phyloP scores from a whole-genome alignment of 192 early-diverging fungal species.

The Backusella australiensis region DNA sequence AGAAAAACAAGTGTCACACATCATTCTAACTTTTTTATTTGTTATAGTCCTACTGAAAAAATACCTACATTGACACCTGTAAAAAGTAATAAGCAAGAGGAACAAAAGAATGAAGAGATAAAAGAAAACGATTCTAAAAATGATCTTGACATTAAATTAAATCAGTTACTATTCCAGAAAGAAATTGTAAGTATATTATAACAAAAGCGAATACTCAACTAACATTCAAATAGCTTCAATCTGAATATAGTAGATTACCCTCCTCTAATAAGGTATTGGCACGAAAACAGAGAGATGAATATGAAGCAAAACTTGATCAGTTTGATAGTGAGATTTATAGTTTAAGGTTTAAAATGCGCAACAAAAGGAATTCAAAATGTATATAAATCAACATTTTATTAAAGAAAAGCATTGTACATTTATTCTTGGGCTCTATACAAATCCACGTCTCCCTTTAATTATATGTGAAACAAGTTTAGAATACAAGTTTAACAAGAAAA shows the following conservation, averaged over 20 bases:
- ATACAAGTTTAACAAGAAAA: too few species aligned
- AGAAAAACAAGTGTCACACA: background rate
- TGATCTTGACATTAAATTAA: background rate
- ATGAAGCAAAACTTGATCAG: slow-evolving; percentile 47
- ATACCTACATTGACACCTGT: background rate
- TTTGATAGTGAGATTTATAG: slow-evolving; percentile 43
- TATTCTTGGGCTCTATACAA: background rate
- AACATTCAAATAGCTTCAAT: slow-evolving; percentile 35
- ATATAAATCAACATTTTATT: background rate
- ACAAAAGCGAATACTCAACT: background rate
- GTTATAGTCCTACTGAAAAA: background rate
- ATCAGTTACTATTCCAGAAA: background rate
- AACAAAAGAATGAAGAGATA: background rate
- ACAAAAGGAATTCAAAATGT: background rate
- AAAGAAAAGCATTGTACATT: background rate
- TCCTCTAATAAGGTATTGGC: slow-evolving; percentile 40
- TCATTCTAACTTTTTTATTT: background rate
- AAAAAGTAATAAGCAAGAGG: background rate
- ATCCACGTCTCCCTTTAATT: too few species aligned
- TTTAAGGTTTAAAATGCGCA: slow-evolving; percentile 43
- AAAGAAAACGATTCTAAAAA: background rate
- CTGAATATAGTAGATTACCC: slow-evolving; percentile 47
- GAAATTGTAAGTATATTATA: background rate
- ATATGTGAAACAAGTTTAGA: too few species aligned
- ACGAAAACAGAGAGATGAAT: slow-evolving; percentile 40